Base-by-base conservation (phyloP, 2,329 filamentous ascomycete species). In the Curvularia sp. region DNA sequence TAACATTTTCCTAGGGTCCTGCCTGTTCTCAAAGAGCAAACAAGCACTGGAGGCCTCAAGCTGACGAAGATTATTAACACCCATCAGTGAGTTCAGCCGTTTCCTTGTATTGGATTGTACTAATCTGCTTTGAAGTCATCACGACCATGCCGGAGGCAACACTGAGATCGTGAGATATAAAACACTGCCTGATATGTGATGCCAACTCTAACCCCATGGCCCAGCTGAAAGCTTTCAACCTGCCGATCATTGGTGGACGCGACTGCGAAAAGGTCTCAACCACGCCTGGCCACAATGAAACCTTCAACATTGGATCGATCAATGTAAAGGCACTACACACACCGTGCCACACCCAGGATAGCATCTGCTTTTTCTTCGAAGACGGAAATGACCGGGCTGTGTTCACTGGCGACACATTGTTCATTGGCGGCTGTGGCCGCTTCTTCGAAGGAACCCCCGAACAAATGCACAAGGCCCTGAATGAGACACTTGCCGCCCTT, bases 301-400 rank as follows among this genome's bases (percentile, higher is more conserved):
- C 83, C 3, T 97, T 97, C 82, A 89, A 86, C 63, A 87, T 99
- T 62, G 95, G 95, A 55, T 82, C 85, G 66, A 95, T 99, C 76
- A 84, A 85, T 13, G 89, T 97, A 57, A 94, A 86, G 74, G 90
- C 91, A 24, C 82, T 98, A n/a, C 91, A 98, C 79, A 99, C 95
- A 12, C 95, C 95, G 1, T 99, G 95, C 78, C 95, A 99, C 77
- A 99, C 95, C 1, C 93, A 97, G 80, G 95, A 99, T 80, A 97
- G 93, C 77, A 97, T 99, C 75, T 99, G 95, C 83, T 99, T 89
- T 82, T 92, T 88, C 68, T 88, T 95, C 82, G 87, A 97, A 78
- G 94, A 99, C 72, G 88, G 87, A 20, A 82, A 86, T 48, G 83
- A 90, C 49, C 88, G 86, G 69, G 93, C 85, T 7, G 92, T 99